Conservation (phyloP, 2,329 filamentous ascomycete genomes). For the Aspergillus tubingensis region DNA sequence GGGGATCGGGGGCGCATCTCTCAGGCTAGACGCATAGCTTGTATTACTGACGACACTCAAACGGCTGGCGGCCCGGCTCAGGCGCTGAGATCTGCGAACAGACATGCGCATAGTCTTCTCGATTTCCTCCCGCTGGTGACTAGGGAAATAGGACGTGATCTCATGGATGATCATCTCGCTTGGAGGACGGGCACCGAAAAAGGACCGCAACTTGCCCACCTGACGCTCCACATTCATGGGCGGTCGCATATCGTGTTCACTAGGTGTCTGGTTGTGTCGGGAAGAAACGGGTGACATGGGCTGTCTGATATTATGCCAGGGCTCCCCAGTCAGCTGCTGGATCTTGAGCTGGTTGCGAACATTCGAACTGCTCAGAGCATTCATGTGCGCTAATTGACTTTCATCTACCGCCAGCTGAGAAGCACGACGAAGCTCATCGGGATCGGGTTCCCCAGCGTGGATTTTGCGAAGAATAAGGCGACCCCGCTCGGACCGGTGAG, state of each 20-base stretch:
- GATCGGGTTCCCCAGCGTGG: conserved; percentile 85
- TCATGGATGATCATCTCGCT: conserved; percentile 98
- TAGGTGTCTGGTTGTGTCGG: conserved; percentile 32
- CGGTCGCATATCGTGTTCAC: conserved; percentile 31
- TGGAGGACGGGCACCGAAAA: conserved; percentile 88
- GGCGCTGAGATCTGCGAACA: conserved; percentile 81
- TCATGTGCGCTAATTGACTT: conserved; percentile 69
- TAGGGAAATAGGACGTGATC: conserved; percentile 94
- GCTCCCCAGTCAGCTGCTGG: conserved; percentile 84
- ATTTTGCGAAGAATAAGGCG: conserved; percentile 89
- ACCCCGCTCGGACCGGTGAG: conserved; percentile 80
- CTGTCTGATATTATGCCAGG: conserved; percentile 80
- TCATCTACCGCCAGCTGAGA: conserved; percentile 89
- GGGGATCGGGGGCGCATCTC: conserved; percentile 90
- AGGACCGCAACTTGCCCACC: conserved; percentile 52
- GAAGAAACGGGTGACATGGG: conserved; percentile 73
- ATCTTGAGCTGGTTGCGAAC: conserved; percentile 83
- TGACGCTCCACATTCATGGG: conserved; percentile 33
- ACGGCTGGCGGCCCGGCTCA: conserved; percentile 90
- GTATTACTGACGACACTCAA: conserved; percentile 91
- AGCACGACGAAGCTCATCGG: conserved; percentile 81
- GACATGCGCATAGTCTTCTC: conserved; percentile 93
- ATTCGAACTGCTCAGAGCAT: conserved; percentile 62
- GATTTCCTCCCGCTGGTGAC: conserved; percentile 90
- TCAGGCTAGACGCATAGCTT: conserved; percentile 88